Conservation (phyloP, 83 land plant species). For the Larix sibirica region DNA sequence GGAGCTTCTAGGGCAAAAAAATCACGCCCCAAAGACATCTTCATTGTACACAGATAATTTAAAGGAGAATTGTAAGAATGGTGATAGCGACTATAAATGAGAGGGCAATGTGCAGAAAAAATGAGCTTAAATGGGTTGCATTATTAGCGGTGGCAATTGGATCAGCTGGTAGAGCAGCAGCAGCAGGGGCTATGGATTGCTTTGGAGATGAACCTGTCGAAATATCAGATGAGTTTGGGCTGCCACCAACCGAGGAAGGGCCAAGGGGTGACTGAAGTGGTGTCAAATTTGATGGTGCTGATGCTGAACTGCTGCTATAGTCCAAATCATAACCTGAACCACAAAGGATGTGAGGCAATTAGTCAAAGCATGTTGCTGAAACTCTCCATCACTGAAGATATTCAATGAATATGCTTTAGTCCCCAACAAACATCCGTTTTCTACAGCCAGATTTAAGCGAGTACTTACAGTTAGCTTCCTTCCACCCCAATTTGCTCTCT, state of each 20-base stretch:
- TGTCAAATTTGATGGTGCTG: neutral
- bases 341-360: neutral
- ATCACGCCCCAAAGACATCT: neutral
- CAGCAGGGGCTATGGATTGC: slow-evolving; percentile 7
- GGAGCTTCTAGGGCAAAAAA: neutral
- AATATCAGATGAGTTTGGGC: neutral
- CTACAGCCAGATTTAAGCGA: too few relatives aligned
- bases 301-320: slow-evolving; percentile 14
- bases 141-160: neutral
- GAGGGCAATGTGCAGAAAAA: neutral
- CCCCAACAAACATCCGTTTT: neutral
- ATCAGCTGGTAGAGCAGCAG: slow-evolving; percentile 11
- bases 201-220: neutral
- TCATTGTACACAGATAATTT: neutral
- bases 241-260: neutral
- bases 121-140: neutral
- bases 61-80: neutral
- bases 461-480: slow-evolving; percentile 43
- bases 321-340: slow-evolving; percentile 6
- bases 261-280: neutral
- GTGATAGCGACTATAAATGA: neutral
- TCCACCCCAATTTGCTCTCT: slow-evolving; percentile 45
- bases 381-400: neutral
- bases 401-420: neutral
- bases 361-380: neutral